Percentiles rank a stretch among this genome's conserved stretches.
Conservation (phyloP, 106 monocot genomes). For the Dendrobium nobile region DNA sequence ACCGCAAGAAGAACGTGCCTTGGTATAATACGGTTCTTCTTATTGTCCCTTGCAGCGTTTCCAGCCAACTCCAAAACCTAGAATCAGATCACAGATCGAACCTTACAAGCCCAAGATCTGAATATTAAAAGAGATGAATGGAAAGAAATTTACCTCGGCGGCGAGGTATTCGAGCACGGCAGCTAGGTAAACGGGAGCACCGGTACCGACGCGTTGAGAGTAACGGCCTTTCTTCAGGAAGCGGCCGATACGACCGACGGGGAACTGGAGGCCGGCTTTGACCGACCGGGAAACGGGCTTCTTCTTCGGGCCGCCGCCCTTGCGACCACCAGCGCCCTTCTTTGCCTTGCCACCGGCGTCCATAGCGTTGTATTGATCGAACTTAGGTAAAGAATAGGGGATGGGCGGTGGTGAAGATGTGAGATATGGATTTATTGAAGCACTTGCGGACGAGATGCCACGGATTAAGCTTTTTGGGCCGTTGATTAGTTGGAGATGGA, state of each 20-base stretch:
- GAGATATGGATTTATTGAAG: not conserved
- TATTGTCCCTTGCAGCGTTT: constrained; percentile 16
- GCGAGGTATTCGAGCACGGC: constrained; percentile 83
- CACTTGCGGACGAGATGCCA: not conserved
- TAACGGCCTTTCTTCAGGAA: constrained; percentile 69
- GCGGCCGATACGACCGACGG: constrained; percentile 66
- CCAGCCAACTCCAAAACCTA: constrained; percentile 19
- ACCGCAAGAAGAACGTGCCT: constrained; percentile 11
- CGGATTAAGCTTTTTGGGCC: not conserved
- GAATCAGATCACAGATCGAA: not conserved
- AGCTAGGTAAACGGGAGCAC: constrained; percentile 70
- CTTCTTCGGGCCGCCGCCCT: constrained; percentile 18
- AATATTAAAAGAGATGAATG: not conserved
- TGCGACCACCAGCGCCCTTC: constrained; percentile 19
- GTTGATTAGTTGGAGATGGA: not conserved
- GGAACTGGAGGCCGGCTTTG: constrained; percentile 48
- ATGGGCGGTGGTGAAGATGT: not conserved
- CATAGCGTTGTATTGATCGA: not conserved
- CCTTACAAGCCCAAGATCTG: not conserved
- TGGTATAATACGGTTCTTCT: constrained; percentile 14
- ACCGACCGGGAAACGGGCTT: constrained; percentile 12
- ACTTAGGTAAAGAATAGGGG: not conserved
- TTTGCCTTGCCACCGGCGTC: constrained; percentile 8
- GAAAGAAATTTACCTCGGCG: constrained; percentile 36
- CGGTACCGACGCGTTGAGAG: constrained; percentile 51